A percentile compares a stretch with the other conserved stretches of the same genome.
Evolutionary conservation across 148 eudicot species (phyloP).

Genomic region (Simmondsia chinensis): DNA sequence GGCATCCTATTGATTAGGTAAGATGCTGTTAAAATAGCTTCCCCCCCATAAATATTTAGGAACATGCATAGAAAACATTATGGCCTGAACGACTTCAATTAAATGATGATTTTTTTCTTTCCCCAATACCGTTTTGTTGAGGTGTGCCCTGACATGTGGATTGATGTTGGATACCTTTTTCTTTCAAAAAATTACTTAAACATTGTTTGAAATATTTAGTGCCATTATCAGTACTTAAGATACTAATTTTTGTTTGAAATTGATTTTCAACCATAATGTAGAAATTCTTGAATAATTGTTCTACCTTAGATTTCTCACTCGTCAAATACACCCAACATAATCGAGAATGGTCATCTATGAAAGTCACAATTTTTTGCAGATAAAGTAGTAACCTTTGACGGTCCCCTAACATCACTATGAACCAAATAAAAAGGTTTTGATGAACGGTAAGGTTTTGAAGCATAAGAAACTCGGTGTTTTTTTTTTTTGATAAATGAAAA

Average conservation of each 20-base stretch:
- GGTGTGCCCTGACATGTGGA: background rate
- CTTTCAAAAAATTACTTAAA: background rate
- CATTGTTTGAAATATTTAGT: background rate
- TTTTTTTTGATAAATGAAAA: background rate
- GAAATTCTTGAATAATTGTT: background rate
- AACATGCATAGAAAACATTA: background rate
- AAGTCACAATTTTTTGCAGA: background rate
- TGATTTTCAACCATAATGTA: background rate
- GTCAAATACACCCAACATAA: background rate
- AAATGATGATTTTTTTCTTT: no score
- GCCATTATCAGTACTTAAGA: conserved; percentile 1
- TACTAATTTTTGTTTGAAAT: background rate
- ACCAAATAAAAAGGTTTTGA: background rate
- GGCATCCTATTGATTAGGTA: background rate
- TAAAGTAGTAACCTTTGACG: background rate
- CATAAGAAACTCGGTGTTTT: background rate
- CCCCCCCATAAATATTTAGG: background rate
- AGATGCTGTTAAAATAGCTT: background rate
- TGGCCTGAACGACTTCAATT: background rate
- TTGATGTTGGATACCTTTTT: background rate
- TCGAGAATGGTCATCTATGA: background rate
- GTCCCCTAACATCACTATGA: background rate
- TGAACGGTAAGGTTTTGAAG: background rate
- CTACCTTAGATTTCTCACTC: background rate
- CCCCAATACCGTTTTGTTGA: no score